A percentile compares a stretch with the other conserved stretches of the same genome.
phyloP scores from a whole-genome alignment of 164 flowering plant species.

The Akebia trifoliata region DNA sequence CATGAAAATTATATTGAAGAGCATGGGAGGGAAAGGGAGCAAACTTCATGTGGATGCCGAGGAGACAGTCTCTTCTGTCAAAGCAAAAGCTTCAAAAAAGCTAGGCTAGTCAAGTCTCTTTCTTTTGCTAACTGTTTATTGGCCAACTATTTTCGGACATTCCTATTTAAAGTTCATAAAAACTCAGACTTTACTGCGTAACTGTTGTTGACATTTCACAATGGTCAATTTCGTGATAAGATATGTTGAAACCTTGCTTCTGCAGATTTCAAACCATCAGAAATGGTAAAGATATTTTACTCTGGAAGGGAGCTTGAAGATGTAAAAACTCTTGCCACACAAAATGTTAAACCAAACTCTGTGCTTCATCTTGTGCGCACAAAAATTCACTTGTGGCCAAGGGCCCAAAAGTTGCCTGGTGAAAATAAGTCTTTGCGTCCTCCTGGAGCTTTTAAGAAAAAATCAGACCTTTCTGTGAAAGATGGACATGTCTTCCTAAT shows the following conservation, averaged over 20 bases:
- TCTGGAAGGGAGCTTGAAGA: slow-evolving; percentile 89
- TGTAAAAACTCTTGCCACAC: slow-evolving; percentile 54
- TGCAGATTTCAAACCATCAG: slow-evolving; percentile 79
- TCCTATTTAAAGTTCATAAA: not conserved
- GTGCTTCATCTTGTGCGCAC: slow-evolving; percentile 91
- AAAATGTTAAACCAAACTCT: slow-evolving; percentile 85
- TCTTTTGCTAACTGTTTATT: not conserved
- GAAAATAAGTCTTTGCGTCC: slow-evolving; percentile 92
- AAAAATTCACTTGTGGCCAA: slow-evolving; percentile 69
- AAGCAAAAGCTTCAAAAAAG: slow-evolving; percentile 85
- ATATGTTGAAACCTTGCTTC: not conserved
- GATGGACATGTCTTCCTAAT: slow-evolving; percentile 94
- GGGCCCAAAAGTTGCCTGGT: slow-evolving; percentile 91
- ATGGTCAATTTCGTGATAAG: not conserved
- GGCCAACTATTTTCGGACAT: not conserved
- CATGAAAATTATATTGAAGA: slow-evolving; percentile 83
- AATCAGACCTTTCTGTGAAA: slow-evolving; percentile 90
- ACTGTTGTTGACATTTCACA: not conserved
- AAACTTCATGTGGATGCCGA: slow-evolving; percentile 82
- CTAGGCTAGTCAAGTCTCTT: slow-evolving; percentile 45
- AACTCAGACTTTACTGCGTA: not conserved
- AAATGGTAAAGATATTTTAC: slow-evolving; percentile 65
- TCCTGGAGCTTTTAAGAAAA: slow-evolving; percentile 98
- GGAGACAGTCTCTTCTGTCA: slow-evolving; percentile 68
- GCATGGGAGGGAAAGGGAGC: slow-evolving; percentile 94